A percentile compares a stretch with the other conserved stretches of the same genome.
phyloP scores from a whole-genome alignment of 2,329 filamentous ascomycete species.

The Massarina eburnea region DNA sequence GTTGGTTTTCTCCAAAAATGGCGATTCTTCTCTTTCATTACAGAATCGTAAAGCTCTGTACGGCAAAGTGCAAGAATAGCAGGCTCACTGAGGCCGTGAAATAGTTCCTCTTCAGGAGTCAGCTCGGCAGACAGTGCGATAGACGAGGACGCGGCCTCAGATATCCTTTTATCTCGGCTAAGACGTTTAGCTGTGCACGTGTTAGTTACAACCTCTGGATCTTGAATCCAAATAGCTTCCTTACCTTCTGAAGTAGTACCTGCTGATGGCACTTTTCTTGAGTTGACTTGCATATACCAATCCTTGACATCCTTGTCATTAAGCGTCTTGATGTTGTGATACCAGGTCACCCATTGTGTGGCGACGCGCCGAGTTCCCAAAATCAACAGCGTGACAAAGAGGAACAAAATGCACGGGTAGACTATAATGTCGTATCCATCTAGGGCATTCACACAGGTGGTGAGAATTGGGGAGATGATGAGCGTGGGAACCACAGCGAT shows the following conservation, averaged over 20 bases:
- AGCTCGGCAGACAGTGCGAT: conserved; percentile 29
- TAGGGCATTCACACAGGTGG: conserved; percentile 51
- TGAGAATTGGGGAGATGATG: conserved; percentile 59
- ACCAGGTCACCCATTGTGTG: conserved; percentile 63
- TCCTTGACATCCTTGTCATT: conserved; percentile 53
- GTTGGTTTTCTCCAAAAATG: conserved; percentile 47
- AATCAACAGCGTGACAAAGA: conserved; percentile 55
- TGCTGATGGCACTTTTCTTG: conserved; percentile 13
- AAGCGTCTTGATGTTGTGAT: conserved; percentile 52
- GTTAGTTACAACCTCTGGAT: neutral
- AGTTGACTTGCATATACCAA: conserved; percentile 49
- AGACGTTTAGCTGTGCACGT: conserved; percentile 14
- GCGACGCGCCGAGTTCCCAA: conserved; percentile 57
- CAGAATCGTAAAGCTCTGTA: conserved; percentile 49
- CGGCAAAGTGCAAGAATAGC: conserved; percentile 53
- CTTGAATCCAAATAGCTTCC: conserved; percentile 8
- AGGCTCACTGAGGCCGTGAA: conserved; percentile 51
- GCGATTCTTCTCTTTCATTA: conserved; percentile 49
- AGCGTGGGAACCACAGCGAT: conserved; percentile 59
- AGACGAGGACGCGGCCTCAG: conserved; percentile 27
- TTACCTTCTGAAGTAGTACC: conserved; percentile 10
- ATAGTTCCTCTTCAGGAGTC: conserved; percentile 32
- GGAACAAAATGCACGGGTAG: conserved; percentile 58
- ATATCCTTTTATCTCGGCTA: conserved; percentile 26
- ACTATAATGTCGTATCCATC: conserved; percentile 54